phyloP scores from a whole-genome alignment of 495 filamentous ascomycete genomes.

The Penicillium pancosmium region DNA sequence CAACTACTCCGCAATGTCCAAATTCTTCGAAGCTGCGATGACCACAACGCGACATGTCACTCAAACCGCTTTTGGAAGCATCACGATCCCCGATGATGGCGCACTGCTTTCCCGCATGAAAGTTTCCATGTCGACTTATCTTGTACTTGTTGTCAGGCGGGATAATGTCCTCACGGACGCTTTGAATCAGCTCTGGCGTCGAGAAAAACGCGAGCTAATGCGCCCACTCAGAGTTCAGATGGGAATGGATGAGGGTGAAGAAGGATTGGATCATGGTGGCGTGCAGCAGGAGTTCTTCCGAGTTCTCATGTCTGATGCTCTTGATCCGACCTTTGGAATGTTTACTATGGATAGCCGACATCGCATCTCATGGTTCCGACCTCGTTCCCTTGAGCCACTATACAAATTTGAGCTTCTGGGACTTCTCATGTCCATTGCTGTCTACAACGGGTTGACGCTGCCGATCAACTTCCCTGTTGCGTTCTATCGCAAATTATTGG shows the following conservation, averaged over 20 bases:
- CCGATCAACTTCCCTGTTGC: constrained; percentile 84
- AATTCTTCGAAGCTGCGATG: constrained; percentile 70
- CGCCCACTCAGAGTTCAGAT: constrained; percentile 87
- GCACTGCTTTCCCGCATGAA: constrained; percentile 63
- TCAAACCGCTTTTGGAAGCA: constrained; percentile 55
- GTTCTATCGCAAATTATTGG: constrained; percentile 81
- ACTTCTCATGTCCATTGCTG: constrained; percentile 82
- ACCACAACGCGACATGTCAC: constrained; percentile 62
- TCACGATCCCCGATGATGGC: constrained; percentile 45
- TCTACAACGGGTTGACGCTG: constrained; percentile 91
- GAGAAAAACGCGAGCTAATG: constrained; percentile 79
- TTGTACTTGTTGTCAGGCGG: constrained; percentile 76
- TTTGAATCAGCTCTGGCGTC: constrained; percentile 84
- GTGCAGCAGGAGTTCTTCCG: constrained; percentile 96
- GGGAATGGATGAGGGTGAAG: constrained; percentile 77
- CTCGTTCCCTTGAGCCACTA: constrained; percentile 73
- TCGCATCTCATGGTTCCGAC: constrained; percentile 84
- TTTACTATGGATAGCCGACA: constrained; percentile 77
- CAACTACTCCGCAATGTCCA: constrained; percentile 81
- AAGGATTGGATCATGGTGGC: constrained; percentile 90
- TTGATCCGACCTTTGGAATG: constrained; percentile 74
- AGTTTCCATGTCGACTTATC: constrained; percentile 66
- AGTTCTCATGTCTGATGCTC: constrained; percentile 72
- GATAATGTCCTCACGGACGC: constrained; percentile 73
- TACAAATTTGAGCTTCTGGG: constrained; percentile 93